Base-by-base conservation (phyloP, 2,329 filamentous ascomycete species). In the Lasiodiplodia gonubiensis region DNA sequence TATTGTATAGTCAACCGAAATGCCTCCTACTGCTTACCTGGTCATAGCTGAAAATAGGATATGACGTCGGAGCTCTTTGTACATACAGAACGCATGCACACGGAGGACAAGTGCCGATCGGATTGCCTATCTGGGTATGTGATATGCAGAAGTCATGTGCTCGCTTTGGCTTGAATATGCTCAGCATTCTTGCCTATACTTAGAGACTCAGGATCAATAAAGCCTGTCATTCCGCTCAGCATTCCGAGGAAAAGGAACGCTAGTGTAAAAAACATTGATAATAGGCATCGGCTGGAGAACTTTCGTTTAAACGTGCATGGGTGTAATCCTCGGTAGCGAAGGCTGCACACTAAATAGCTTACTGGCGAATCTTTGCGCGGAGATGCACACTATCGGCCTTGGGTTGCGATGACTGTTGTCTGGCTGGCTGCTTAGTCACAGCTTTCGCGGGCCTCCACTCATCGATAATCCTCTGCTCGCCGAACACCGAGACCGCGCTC, bases 61-160 rank as follows among this genome's bases (percentile, higher is more conserved):
- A 11, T 21, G 53, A 37, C 30, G 53, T 37, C 21, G 53, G 21
- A 16, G 23, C 23, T 25, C 23, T 16, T 52, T 7, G 14, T 18
- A 25, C 35, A 42, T 12, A 21, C 33, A 4, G 2, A 25, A 35
- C 8, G 39, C n/a, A 25, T 16, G 4, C 37, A 14, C 14, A n/a
- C 25, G 6, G 8, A 27, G 39, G 14, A 18, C 57, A 4, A 21
- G 25, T 37, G 55, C 37, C 11, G 18, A 51, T 51, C 59, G 30
- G 30, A 63, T 37, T 63, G 30, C 59, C 59, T 8, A 21, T 37
- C 18, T 25, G 42, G 59, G 59, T 12, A 63, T 18, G n/a, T 51
- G 59, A 37, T 46, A 4, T 23, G 12, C 37, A 16, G 42, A 11
- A 12, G 46, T 63, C 42, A 51, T 51, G 59, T 35, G 46, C 23